Percentiles rank a stretch among this genome's conserved stretches.
phyloP scores from a whole-genome alignment of 768 basidiomycete species.

The Suillus brevipes region DNA sequence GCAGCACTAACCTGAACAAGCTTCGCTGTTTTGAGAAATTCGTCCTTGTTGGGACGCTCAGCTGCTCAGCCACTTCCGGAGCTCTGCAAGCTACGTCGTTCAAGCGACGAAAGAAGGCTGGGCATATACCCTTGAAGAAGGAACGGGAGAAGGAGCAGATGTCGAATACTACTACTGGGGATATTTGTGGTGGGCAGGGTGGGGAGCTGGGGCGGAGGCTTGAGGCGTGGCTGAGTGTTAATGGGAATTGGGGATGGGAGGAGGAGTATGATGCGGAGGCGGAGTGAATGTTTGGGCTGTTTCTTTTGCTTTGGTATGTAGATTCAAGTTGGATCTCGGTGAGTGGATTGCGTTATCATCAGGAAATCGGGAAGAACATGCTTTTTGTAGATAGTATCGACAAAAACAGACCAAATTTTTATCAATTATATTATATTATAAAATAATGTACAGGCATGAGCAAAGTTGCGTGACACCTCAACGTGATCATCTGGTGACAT shows the following conservation, averaged over 20 bases:
- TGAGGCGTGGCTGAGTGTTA: conserved; percentile 69
- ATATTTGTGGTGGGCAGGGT: conserved; percentile 77
- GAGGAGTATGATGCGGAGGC: conserved; percentile 28
- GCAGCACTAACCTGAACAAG: too few relatives aligned
- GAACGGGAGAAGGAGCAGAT: conserved; percentile 71
- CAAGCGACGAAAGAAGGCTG: conserved; percentile 37
- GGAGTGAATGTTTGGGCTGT: conserved; percentile 10
- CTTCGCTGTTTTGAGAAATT: too few relatives aligned
- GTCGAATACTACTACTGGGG: conserved; percentile 66
- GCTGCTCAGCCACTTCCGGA: conserved; percentile 14
- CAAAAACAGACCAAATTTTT: too few relatives aligned
- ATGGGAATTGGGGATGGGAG: conserved; percentile 24
- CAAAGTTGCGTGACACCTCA: too few relatives aligned
- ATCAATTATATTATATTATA: too few relatives aligned
- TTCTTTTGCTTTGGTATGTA: background rate
- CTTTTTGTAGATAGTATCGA: too few relatives aligned
- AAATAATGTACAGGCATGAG: too few relatives aligned
- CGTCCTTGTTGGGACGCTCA: too few relatives aligned
- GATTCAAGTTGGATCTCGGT: background rate
- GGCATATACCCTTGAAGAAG: conserved; percentile 53
- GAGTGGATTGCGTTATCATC: background rate
- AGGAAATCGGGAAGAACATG: too few relatives aligned
- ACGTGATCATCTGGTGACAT: too few relatives aligned
- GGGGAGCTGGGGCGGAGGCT: conserved; percentile 74
- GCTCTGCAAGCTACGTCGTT: conserved; percentile 28